phyloP scores from a whole-genome alignment of 495 filamentous ascomycete genomes.

The Aspergillus heteromorphus region DNA sequence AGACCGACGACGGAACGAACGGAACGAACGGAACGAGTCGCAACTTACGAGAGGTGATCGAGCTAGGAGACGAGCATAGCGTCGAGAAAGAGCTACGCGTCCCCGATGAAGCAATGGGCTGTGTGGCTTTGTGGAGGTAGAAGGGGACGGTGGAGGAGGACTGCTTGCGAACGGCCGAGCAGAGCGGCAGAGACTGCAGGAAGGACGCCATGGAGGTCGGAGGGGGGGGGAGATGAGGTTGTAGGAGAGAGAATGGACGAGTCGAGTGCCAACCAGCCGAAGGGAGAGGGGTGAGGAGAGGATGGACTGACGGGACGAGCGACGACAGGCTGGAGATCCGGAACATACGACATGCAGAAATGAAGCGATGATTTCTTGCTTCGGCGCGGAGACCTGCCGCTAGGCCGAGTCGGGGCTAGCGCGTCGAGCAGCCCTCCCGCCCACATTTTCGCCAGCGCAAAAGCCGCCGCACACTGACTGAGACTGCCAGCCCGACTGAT shows the following conservation, averaged over 20 bases:
- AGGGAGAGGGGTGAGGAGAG: neutral
- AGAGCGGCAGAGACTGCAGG: conserved; percentile 27
- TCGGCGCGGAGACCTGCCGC: conserved; percentile 22
- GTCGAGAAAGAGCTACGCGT: conserved; percentile 32
- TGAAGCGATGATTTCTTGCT: conserved; percentile 22
- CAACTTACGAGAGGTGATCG: conserved; percentile 29
- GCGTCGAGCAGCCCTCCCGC: conserved; percentile 32
- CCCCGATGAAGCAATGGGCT: conserved; percentile 29
- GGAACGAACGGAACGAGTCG: conserved; percentile 9
- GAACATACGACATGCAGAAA: conserved; percentile 14
- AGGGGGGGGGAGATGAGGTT: neutral
- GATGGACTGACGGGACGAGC: neutral
- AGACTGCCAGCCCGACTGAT: conserved; percentile 4
- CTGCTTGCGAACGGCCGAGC: conserved; percentile 35
- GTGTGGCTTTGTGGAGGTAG: conserved; percentile 19
- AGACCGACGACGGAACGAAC: conserved; percentile 5
- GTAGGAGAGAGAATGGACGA: neutral
- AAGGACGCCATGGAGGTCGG: conserved; percentile 31
- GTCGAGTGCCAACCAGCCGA: conserved; percentile 2
- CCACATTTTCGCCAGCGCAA: conserved; percentile 36
- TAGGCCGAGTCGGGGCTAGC: conserved; percentile 32
- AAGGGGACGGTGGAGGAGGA: conserved; percentile 23
- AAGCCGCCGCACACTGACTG: conserved; percentile 28
- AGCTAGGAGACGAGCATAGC: conserved; percentile 26
- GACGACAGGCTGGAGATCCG: conserved; percentile 2